Evolutionary conservation across 306 rosid genomes (phyloP), one percentile per base, ranked within the genome.

Genomic region (Coriaria nepalensis): DNA sequence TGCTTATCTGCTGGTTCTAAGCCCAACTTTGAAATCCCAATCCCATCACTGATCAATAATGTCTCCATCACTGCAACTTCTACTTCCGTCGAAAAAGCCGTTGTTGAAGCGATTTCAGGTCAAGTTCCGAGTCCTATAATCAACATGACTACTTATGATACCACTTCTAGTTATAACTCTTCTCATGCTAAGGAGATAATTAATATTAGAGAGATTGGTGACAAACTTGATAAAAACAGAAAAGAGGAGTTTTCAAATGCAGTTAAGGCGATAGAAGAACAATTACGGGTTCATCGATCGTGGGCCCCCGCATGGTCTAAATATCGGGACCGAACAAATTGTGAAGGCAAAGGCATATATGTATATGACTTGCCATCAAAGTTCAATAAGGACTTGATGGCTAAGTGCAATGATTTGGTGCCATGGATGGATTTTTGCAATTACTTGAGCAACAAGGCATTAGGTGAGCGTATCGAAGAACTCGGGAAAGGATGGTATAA

Each of bases 351-450:
- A 53, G 86, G 86, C 40, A 59, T 78, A 11, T 78, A 68, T 46
- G 81, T 74, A 13, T 78, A 78, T 62, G 78, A 78, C 50, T 60
- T 74, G 46, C 86, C 86, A 47, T 62, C 81, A 12, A 71, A 68
- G 55, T 78, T 78, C 53, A 74, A 78, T 33, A 71, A 71, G 42
- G 81, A 74, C 52, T 59, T 78, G 74, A 72, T 74, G 50, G 78
- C 60, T 63, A 76, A 78, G 45, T 74, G 81, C 8, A 15, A 8
- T 6, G 76, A 74, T 33, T 61, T 74, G 81, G 62, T 78, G 49
- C 81, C 86, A 13, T 78, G 86, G 81, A 59, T 49, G 9, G 34
- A 71, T 13, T 74, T 78, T 7, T 78, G 86, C 40, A 47, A 53
- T 9, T 68, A 68, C 47, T 65, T 78, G 5, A 62, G 48, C 6